Percentiles rank a stretch among this genome's conserved stretches.
These are phyloP conservation scores for Nemania diffusa DNA, from an alignment of 2,329 filamentous ascomycete genomes.

Conservation along the genomic window DNA sequence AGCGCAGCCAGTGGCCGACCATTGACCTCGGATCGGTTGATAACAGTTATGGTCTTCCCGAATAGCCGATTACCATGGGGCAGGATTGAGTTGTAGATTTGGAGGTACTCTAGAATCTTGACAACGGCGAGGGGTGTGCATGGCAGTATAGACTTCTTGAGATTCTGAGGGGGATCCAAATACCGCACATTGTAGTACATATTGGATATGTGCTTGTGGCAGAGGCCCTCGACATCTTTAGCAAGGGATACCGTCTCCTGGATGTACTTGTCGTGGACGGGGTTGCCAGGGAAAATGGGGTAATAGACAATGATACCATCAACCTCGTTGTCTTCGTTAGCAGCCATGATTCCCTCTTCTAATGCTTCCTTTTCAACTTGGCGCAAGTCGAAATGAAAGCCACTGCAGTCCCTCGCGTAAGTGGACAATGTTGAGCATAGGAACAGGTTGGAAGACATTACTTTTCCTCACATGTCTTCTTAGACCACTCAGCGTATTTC, in stretches of 20 bases:
- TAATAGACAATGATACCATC: slow-evolving; percentile 98
- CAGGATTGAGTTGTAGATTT: slow-evolving; percentile 95
- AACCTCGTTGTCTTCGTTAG: slow-evolving; percentile 80
- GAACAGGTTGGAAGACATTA: slow-evolving; percentile 60
- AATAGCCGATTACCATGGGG: slow-evolving; percentile 93
- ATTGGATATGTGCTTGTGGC: slow-evolving; percentile 95
- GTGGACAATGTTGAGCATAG: slow-evolving; percentile 19
- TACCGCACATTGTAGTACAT: slow-evolving; percentile 99
- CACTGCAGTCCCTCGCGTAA: slow-evolving; percentile 62
- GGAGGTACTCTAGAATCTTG: slow-evolving; percentile 95
- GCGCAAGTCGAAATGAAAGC: slow-evolving; percentile 88
- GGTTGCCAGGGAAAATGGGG: slow-evolving; percentile 86
- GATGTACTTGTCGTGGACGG: slow-evolving; percentile 90
- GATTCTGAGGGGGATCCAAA: slow-evolving; percentile 80
- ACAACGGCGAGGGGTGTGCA: slow-evolving; percentile 96
- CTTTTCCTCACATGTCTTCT: slow-evolving; percentile 96
- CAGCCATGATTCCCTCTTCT: slow-evolving; percentile 86
- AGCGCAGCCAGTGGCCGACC: slow-evolving; percentile 91
- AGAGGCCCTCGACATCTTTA: slow-evolving; percentile 96
- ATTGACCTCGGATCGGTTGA: slow-evolving; percentile 96
- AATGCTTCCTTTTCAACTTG: slow-evolving; percentile 86
- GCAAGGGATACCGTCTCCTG: slow-evolving; percentile 90
- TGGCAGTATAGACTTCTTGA: slow-evolving; percentile 89
- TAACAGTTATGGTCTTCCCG: slow-evolving; percentile 93
- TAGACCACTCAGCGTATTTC: slow-evolving; percentile 97